phyloP scores from a whole-genome alignment of 1,284 basidiomycete genomes.

The Peniophora sp. region DNA sequence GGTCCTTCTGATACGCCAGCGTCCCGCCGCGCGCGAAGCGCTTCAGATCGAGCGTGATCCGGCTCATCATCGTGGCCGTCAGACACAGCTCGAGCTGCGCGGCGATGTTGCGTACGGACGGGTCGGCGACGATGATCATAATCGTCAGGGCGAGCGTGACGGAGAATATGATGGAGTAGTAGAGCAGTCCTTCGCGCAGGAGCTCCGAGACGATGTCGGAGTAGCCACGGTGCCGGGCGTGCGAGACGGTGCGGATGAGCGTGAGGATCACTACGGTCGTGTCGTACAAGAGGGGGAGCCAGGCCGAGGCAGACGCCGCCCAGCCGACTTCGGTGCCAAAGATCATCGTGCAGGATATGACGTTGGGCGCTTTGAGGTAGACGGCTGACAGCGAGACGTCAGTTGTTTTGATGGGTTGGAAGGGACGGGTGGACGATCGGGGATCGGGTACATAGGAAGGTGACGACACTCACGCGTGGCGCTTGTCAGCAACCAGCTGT shows the following conservation, averaged over 20 bases:
- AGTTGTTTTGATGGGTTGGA: background rate
- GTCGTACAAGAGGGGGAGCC: conserved; percentile 49
- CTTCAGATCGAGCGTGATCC: conserved; percentile 41
- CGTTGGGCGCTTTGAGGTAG: background rate
- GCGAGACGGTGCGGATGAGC: conserved; percentile 32
- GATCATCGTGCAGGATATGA: conserved; percentile 43
- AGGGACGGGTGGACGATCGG: background rate
- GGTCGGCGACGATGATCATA: conserved; percentile 38
- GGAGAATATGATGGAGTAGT: conserved; percentile 49
- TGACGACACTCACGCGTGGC: conserved; percentile 26
- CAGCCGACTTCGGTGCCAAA: conserved; percentile 20
- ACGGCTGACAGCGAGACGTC: background rate
- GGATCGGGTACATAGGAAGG: background rate
- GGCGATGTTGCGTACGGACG: conserved; percentile 41
- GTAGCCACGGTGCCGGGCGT: conserved; percentile 29
- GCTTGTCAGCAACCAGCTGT: conserved; percentile 38
- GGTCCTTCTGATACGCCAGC: background rate
- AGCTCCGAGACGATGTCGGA: conserved; percentile 36
- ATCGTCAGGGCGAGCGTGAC: conserved; percentile 43
- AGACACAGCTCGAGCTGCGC: conserved; percentile 28
- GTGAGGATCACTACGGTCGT: conserved; percentile 43
- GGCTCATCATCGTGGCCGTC: conserved; percentile 45
- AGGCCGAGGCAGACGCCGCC: conserved; percentile 40
- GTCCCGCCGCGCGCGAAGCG: conserved; percentile 2
- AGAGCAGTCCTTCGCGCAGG: conserved; percentile 46